Evolutionary conservation across 352 stramenopile species (phyloP).

Genomic region (Phytophthora quininea): DNA sequence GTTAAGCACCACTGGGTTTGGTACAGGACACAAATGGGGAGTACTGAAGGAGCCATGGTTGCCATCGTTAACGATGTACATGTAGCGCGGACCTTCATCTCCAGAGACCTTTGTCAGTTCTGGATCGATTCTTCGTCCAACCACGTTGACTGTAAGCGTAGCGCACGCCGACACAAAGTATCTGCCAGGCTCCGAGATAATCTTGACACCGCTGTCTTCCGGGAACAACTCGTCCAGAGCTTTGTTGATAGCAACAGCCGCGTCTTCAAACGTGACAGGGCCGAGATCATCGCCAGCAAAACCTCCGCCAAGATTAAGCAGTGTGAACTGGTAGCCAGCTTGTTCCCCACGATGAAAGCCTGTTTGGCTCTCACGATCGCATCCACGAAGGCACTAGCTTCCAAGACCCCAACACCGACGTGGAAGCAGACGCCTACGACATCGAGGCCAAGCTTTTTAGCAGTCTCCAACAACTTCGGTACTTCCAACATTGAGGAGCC

Average conservation of each 20-base stretch:
- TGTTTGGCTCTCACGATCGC: constrained; percentile 68
- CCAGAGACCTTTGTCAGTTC: constrained; percentile 22
- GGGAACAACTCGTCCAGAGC: constrained; percentile 57
- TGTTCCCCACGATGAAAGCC: constrained; percentile 73
- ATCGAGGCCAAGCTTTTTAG: constrained; percentile 63
- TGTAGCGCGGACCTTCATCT: constrained; percentile 44
- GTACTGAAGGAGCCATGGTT: constrained; percentile 54
- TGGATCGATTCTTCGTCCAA: constrained; percentile 55
- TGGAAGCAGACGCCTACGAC: constrained; percentile 90
- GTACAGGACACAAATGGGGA: constrained; percentile 44
- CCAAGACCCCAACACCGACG: constrained; percentile 83
- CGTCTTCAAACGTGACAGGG: constrained; percentile 48
- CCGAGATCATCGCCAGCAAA: constrained; percentile 71
- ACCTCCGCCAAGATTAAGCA: constrained; percentile 90
- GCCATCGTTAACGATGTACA: constrained; percentile 65
- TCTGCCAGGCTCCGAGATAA: constrained; percentile 91
- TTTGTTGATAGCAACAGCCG: constrained; percentile 44
- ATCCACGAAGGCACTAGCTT: constrained; percentile 74
- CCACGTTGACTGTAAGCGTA: constrained; percentile 78
- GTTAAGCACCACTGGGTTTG: constrained; percentile 21
- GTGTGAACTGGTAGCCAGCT: constrained; percentile 61
- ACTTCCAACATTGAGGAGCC: constrained; percentile 65
- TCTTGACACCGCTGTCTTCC: constrained; percentile 43
- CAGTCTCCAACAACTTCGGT: constrained; percentile 58
- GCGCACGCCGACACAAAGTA: constrained; percentile 84